Base-by-base conservation (phyloP, 2,329 filamentous ascomycete species). In the Colletotrichum tamarilloi region DNA sequence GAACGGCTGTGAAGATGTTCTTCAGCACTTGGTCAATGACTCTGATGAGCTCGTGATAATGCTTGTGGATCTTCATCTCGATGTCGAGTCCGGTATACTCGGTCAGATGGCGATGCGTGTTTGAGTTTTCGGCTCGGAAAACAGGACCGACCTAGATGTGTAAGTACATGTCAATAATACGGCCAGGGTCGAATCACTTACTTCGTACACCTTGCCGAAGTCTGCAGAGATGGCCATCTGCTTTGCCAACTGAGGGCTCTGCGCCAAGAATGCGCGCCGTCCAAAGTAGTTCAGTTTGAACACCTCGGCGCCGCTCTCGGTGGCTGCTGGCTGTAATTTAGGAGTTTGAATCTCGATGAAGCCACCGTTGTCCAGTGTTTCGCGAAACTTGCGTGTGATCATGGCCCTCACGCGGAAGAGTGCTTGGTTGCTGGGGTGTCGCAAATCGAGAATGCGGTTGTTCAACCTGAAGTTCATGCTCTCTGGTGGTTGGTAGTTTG, bases 281-380 rank as follows among this genome's bases (percentile, higher is more conserved):
- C 92, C 94, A 84, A 98, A 98, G 84, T 98, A 98, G 79, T 97
- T 94, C 62, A 97, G 91, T 80, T 94, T 92, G 87, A 98, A 98
- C 5, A 98, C 95, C 75, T 94, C 95, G 16, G 95, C 92, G 59
- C 95, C 95, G 59, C 94, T 97, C 82, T 98, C 95, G 1, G 95
- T 97, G 1, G 95, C 95, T 14, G 93, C 92, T 1, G 94, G 94
- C 85, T 97, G 95, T 56, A 98, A 86, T 84, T 98, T 98, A 2
- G 95, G 95, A 0, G 95, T 97, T 80, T 98, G 95, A 73, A 98
- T 98, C 82, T 98, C 95, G 72, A 97, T 92, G 80, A 98, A 98
- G 19, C 91, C 92, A 75, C 92, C 87, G 2, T 88, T 87, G 76
- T 96, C 93, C 1, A 98, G 88, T 2, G 92, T 91, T 11, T 88